Base-by-base conservation (phyloP, 306 rosid species). In the Arachis hypogaea region DNA sequence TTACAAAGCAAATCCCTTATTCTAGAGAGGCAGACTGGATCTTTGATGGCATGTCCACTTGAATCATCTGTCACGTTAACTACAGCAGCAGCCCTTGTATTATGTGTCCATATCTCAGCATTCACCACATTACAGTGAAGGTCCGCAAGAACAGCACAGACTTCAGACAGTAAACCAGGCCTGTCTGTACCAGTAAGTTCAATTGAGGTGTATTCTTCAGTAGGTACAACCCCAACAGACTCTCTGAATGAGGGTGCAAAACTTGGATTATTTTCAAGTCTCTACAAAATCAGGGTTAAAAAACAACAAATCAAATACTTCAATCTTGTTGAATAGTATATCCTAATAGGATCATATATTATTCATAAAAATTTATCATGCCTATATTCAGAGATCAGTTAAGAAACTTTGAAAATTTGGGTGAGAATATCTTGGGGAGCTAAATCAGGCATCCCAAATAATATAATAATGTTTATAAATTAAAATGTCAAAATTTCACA, bases 31-130 rank as follows among this genome's bases (percentile, higher is more conserved):
- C 86, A 92, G 11, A 79, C 59, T 1, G 87, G 88, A 68, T 94
- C 96, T 59, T 84, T 66, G 71, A 94, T 88, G 46, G 97, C 95
- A 7, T 82, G 47, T 10, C 95, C 90, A 38, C 90, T 84, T 65
- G 73, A 74, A 40, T 83, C 88, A 76, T 92, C 99, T 1, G 96
- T 92, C 57, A 94, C 98, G 40, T 92, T 90, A 66, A 88, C 93
- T 47, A 94, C 93, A 59, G 98, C 99, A 7, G 97, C 99, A 75
- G 98, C 96, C 71, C 97, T 82, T 11, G 85, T 76, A 73, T 92
- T 94, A 76, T 92, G 99, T n/a, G 99, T 94, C 99, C 99, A 94
- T 72, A 94, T 83, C 84, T 90, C 99, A 11, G 97, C 96, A 67
- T 79, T 94, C 61, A 87, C 96, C 55, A 94, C 95, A 74, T 83